Conservation (phyloP, 2,329 filamentous ascomycete genomes). For the Exophiala lecanii-corni region DNA sequence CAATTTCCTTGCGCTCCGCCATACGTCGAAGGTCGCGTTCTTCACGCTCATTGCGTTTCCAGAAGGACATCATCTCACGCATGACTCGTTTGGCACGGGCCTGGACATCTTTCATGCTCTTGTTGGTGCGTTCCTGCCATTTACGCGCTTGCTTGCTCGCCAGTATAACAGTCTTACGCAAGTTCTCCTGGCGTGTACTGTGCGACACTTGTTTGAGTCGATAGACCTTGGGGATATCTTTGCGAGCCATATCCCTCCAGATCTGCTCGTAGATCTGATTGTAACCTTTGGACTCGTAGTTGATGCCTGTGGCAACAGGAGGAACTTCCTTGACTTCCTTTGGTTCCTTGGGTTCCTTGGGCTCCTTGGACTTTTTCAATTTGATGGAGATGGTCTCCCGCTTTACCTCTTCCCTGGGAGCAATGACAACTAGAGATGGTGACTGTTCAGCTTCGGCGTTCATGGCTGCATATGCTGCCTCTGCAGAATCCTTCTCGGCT, state of each 20-base stretch:
- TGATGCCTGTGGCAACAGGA: slow-evolving; percentile 50
- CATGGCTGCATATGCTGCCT: slow-evolving; percentile 74
- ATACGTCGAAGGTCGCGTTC: slow-evolving; percentile 91
- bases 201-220: slow-evolving; percentile 83
- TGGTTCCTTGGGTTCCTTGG: slow-evolving; percentile 33
- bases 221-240: slow-evolving; percentile 88
- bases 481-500: slow-evolving; percentile 69
- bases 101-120: slow-evolving; percentile 96
- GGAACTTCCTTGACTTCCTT: slow-evolving; percentile 33
- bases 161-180: slow-evolving; percentile 94
- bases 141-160: slow-evolving; percentile 95
- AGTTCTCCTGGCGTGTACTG: slow-evolving; percentile 83
- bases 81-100: slow-evolving; percentile 95
- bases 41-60: slow-evolving; percentile 97
- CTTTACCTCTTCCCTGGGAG: slow-evolving; percentile 54
- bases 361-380: slow-evolving; percentile 36
- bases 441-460: slow-evolving; percentile 36
- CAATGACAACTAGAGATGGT: slow-evolving; percentile 42
- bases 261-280: slow-evolving; percentile 98
- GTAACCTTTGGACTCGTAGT: slow-evolving; percentile 85
- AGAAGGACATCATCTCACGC: slow-evolving; percentile 99
- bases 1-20: slow-evolving; percentile 91
- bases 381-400: slow-evolving; percentile 40
- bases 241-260: slow-evolving; percentile 88
- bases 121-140: slow-evolving; percentile 97